A percentile compares a stretch with the other conserved stretches of the same genome.
phyloP scores from a whole-genome alignment of 2,329 filamentous ascomycete genomes.

The Lasiodiplodia theobromae region DNA sequence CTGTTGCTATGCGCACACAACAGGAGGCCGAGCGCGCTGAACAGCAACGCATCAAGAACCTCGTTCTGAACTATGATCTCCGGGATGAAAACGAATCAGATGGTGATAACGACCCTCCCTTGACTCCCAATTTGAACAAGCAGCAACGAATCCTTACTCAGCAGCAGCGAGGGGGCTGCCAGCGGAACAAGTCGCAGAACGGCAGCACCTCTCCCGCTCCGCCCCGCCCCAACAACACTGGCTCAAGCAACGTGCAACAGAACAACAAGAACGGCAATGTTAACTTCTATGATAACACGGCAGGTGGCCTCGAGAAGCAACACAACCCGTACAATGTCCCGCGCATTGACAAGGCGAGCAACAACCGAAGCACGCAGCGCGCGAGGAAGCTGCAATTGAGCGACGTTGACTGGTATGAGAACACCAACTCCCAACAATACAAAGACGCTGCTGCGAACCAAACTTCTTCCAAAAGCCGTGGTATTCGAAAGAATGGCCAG shows the following conservation, averaged over 20 bases:
- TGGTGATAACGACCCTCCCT: constrained; percentile 63
- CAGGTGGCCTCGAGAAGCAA: constrained; percentile 49
- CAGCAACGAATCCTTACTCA: constrained; percentile 42
- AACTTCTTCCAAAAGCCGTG: neutral
- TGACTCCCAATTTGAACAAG: constrained; percentile 33
- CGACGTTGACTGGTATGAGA: constrained; percentile 92
- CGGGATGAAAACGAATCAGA: constrained; percentile 77
- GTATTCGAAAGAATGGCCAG: constrained; percentile 24
- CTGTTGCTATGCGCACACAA: constrained; percentile 93
- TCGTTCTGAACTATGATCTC: constrained; percentile 95
- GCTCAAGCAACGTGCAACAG: constrained; percentile 40
- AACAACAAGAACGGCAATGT: constrained; percentile 47
- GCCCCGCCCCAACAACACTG: neutral
- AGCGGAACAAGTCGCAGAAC: constrained; percentile 1
- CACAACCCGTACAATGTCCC: constrained; percentile 53
- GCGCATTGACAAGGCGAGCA: constrained; percentile 63
- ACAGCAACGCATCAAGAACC: constrained; percentile 96
- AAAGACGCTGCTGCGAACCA: neutral
- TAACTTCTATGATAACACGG: constrained; percentile 35
- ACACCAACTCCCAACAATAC: neutral
- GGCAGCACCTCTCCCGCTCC: neutral
- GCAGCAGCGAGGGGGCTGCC: constrained; percentile 44
- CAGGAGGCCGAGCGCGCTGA: constrained; percentile 95
- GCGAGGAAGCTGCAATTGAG: constrained; percentile 91
- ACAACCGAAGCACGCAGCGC: constrained; percentile 77